Evolutionary conservation across 2,329 filamentous ascomycete species (phyloP), one percentile per base, ranked within the genome.

Genomic region (Madurella fahalii): DNA sequence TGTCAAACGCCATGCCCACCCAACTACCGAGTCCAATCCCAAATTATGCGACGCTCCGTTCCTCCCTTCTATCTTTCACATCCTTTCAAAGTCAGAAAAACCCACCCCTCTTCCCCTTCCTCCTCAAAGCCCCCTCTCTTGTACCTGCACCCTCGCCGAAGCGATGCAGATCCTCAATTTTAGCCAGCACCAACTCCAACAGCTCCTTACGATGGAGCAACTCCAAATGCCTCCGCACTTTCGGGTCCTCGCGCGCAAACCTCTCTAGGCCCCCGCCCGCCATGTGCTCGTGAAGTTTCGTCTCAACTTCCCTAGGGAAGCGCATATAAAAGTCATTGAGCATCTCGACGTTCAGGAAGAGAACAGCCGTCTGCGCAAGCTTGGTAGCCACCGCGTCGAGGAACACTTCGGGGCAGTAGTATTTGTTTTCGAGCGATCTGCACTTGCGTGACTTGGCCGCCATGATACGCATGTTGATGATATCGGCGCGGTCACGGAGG

Each of bases 301-400:
- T 76, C 69, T 99, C 94, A 12, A 99, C 81, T 68, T 96, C 91
- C 40, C 94, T 83, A 0, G 94, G 94, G 72, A 99, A 99, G 68
- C 94, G 91, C 74, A 96, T 96, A 75, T 96, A 96, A 70, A 97
- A 99, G 67, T 99, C 95, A 2, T 89, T 93, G 16, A 99, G 82
- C 17, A 99, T 81, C 74, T 99, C 95, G 11, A 97, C 94, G 66
- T 99, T 96, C 31, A 99, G 81, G 78, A 99, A 99, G 0, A 99
- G 83, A 9, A 99, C 94, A 2, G 94, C 93, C 0, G 94, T 99
- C 1, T 90, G 87, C 2, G 93, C 95, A 47, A 99, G 82, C 72
- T 97, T 97, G 63, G 92, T 90, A 1, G 94, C 92, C 2, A 96
- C 94, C 2, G 95, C 91, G 66, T 99, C 92, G n/a, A 99, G 83